phyloP scores from a whole-genome alignment of 495 filamentous ascomycete genomes.

The Cenococcum geophilum region DNA sequence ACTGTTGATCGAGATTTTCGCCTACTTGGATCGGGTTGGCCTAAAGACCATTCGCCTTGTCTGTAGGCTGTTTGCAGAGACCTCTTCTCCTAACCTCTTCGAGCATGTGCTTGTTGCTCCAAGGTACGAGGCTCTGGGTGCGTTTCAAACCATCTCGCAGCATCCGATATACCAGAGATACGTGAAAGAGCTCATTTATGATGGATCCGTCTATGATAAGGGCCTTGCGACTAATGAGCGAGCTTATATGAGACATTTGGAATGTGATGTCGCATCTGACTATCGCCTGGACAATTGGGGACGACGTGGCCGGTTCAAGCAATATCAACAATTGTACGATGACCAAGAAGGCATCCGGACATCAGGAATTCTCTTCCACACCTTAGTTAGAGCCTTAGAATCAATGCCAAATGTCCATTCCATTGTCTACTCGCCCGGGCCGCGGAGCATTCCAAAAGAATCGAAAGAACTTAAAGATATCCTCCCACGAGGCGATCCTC shows the following conservation, averaged over 20 bases:
- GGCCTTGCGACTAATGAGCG: constrained; percentile 2
- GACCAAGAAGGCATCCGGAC: constrained; percentile 22
- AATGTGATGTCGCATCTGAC: neutral
- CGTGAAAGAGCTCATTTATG: constrained; percentile 26
- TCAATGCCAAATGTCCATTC: constrained; percentile 21
- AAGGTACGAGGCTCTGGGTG: constrained; percentile 17
- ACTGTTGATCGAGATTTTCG: constrained; percentile 21
- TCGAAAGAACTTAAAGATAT: constrained; percentile 16
- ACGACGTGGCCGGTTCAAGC: constrained; percentile 7
- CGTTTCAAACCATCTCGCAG: constrained; percentile 14
- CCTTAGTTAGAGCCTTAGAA: constrained; percentile 14
- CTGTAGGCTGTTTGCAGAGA: constrained; percentile 14
- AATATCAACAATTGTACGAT: constrained; percentile 20
- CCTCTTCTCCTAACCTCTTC: constrained; percentile 14
- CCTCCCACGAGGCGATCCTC: constrained; percentile 12
- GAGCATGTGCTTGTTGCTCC: constrained; percentile 15
- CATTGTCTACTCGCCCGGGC: constrained; percentile 19
- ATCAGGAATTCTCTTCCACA: constrained; percentile 11
- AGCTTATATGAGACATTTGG: neutral
- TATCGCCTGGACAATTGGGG: constrained; percentile 2
- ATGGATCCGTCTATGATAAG: constrained; percentile 18
- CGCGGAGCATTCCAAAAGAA: constrained; percentile 17
- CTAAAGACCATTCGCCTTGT: constrained; percentile 16
- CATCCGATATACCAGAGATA: constrained; percentile 17
- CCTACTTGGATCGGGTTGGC: constrained; percentile 12